Evolutionary conservation across 306 rosid species (phyloP), one percentile per base, ranked within the genome.

Genomic region (Vigna radiata): DNA sequence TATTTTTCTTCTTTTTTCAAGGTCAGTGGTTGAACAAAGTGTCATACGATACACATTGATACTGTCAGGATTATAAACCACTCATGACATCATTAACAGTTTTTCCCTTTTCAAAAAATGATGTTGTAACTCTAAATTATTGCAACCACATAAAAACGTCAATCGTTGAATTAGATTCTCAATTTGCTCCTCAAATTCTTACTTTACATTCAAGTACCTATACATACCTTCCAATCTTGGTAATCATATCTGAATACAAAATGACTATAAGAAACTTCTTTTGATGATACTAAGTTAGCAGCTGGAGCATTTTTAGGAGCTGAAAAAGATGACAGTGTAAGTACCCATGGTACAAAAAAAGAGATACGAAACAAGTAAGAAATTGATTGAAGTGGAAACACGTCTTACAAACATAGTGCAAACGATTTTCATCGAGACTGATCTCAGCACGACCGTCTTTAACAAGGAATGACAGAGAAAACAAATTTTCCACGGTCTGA

Each of bases 381-480:
- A 19, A 25, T 19, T 73, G 52, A 50, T 17, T 31, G 31, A 21
- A 46, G 72, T 5, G 47, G 64, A 44, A 79, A 37, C 66, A 44
- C 10, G 13, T 3, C 97, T 88, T 81, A 90, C 97, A 83, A 75
- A 94, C 98, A 86, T 75, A 60, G 64, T 94, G 96, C 19, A 55
- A 78, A 72, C 88, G 80, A 70, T 74, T 76, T 80, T 83, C 79
- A 31, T 91, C 91, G 39, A 88, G 64, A 19, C 53, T 75, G 67
- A 91, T 86, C 72, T 77, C 89, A 72, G 87, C 97, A 23, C 96
- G 95, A 15, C 97, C 96, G 78, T 94, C 98, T 85, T 91, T 94
- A 6, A 88, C 93, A 2, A 94, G 84, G 73, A 91, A 94, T 36
- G 98, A 94, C 17, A 89, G 82, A 56, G 97, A 87, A 84, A 91